These are phyloP conservation scores for Aspergillus indologenus DNA, from an alignment of 495 filamentous ascomycete genomes.

Conservation along the genomic window DNA sequence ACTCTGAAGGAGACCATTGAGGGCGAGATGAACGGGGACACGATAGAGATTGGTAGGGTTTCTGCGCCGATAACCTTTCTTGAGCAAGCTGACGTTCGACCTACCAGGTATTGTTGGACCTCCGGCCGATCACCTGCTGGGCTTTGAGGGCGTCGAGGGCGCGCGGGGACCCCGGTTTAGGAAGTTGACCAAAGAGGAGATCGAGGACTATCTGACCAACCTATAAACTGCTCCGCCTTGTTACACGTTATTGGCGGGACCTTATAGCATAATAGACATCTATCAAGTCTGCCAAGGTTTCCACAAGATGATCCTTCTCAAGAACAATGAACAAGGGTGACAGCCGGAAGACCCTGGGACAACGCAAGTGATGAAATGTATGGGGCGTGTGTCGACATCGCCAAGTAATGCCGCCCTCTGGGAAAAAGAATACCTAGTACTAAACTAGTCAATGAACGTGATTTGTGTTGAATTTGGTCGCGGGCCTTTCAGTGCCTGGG, in stretches of 20 bases:
- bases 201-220: conserved; percentile 98
- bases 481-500: not conserved
- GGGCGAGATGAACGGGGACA: conserved; percentile 98
- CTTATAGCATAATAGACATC: conserved; percentile 28
- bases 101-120: conserved; percentile 89
- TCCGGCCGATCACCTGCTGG: conserved; percentile 87
- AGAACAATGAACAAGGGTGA: not conserved
- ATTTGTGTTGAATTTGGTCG: not conserved
- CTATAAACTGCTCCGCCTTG: conserved; percentile 52
- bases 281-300: conserved; percentile 26
- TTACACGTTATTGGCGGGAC: conserved; percentile 12
- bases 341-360: not conserved
- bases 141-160: conserved; percentile 87
- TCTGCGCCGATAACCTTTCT: too few species aligned
- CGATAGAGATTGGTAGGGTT: conserved; percentile 89
- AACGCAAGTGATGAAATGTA: not conserved
- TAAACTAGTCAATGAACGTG: not conserved
- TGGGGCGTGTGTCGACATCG: not conserved
- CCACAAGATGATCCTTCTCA: conserved; percentile 7
- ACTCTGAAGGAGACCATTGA: conserved; percentile 99
- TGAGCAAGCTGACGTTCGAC: conserved; percentile 20
- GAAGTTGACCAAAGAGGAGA: conserved; percentile 94
- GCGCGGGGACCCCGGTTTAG: conserved; percentile 89
- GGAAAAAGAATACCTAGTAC: not conserved
- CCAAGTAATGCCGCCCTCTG: not conserved